Percentiles rank a stretch among this genome's conserved stretches.
These are phyloP conservation scores for Podaxis sp. DNA, from an alignment of 768 basidiomycete genomes.

Conservation along the genomic window DNA sequence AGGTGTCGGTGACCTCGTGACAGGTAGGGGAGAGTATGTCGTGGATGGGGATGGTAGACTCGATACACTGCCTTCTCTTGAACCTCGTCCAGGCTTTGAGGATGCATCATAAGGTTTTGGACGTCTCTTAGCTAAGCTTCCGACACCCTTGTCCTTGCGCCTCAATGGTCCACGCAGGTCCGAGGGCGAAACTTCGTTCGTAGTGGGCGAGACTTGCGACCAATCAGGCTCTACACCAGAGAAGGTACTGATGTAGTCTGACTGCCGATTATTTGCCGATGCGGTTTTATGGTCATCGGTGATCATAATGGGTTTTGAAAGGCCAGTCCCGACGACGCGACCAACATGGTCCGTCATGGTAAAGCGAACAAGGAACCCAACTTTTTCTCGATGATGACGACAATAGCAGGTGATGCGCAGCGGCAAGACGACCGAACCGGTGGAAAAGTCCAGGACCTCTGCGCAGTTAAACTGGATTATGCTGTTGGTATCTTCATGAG, in stretches of 20 bases:
- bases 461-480: slow-evolving; percentile 97
- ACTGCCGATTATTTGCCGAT: slow-evolving; percentile 29
- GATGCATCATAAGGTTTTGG: slow-evolving; percentile 69
- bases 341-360: slow-evolving; percentile 80
- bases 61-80: slow-evolving; percentile 56
- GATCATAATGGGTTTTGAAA: slow-evolving; percentile 92
- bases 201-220: slow-evolving; percentile 35
- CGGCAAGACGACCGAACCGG: slow-evolving; percentile 87
- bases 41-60: slow-evolving; percentile 50
- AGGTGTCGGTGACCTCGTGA: slow-evolving; percentile 48
- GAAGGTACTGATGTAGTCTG: slow-evolving; percentile 33
- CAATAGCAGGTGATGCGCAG: slow-evolving; percentile 98
- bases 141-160: slow-evolving; percentile 40
- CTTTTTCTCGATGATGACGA: slow-evolving; percentile 96
- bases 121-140: slow-evolving; percentile 49
- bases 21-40: slow-evolving; percentile 42
- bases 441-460: slow-evolving; percentile 83
- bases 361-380: slow-evolving; percentile 91
- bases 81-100: slow-evolving; percentile 42
- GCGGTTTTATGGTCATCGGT: slow-evolving; percentile 98
- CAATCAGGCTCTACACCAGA: slow-evolving; percentile 47
- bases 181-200: slow-evolving; percentile 27
- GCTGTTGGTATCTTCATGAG: slow-evolving; percentile 69
- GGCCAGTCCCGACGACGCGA: slow-evolving; percentile 76
- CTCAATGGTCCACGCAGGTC: slow-evolving; percentile 46